A percentile compares a stretch with the other conserved stretches of the same genome.
phyloP scores from a whole-genome alignment of 2,329 filamentous ascomycete genomes.

The Neobulgaria alba region DNA sequence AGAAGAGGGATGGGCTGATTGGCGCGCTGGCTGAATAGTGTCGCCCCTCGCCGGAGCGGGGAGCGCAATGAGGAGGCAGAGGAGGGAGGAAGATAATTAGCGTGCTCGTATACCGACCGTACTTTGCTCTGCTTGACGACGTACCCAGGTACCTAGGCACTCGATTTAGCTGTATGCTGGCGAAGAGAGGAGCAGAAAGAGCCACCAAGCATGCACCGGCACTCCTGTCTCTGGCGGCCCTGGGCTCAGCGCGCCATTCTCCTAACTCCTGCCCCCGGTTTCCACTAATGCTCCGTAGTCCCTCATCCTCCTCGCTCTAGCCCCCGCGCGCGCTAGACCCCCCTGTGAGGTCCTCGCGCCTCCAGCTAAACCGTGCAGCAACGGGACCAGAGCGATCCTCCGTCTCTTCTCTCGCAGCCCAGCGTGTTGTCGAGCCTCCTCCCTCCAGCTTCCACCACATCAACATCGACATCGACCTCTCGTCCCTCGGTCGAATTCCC shows the following conservation, averaged over 20 bases:
- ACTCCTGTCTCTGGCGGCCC: neutral
- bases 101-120: no score
- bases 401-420: no score
- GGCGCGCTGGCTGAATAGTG: neutral
- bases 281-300: no score
- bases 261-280: neutral
- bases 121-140: neutral
- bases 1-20: slow-evolving; percentile 11
- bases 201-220: neutral
- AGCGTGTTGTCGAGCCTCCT: no score
- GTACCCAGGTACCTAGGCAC: no score
- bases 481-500: neutral
- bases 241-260: neutral
- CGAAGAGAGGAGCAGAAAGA: neutral
- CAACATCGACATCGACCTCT: no score
- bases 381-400: no score
- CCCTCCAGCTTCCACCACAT: no score
- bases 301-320: neutral
- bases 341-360: no score
- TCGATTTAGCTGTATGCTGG: neutral
- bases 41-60: neutral
- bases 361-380: neutral
- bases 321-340: no score
- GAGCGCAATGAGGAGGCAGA: neutral
- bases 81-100: neutral